Conservation (phyloP, 2,329 filamentous ascomycete genomes). For the Akanthomyces muscarius region DNA sequence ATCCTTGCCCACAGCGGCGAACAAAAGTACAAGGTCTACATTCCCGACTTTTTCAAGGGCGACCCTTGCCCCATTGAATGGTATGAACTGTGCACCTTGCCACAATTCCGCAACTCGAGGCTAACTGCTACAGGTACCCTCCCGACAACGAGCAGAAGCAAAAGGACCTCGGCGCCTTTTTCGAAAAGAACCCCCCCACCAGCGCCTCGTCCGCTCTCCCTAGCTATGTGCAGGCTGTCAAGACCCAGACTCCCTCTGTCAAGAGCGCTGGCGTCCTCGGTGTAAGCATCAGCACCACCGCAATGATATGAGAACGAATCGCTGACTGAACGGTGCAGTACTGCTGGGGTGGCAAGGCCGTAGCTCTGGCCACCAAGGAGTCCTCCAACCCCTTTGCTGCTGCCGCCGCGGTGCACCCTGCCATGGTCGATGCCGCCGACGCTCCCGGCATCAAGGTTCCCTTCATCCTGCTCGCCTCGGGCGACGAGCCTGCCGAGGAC, state of each 20-base stretch:
- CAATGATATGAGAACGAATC: not conserved
- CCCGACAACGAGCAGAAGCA: slow-evolving; percentile 62
- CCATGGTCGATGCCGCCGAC: slow-evolving; percentile 61
- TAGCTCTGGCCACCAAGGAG: slow-evolving; percentile 46
- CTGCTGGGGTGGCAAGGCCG: slow-evolving; percentile 71
- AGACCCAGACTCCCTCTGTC: slow-evolving; percentile 50
- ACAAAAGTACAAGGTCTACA: slow-evolving; percentile 77
- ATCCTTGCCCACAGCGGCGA: slow-evolving; percentile 54
- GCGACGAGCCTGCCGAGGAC: slow-evolving; percentile 55
- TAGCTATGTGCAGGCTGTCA: slow-evolving; percentile 50
- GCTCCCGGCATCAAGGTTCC: slow-evolving; percentile 58
- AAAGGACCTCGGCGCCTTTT: slow-evolving; percentile 54
- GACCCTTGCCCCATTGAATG: slow-evolving; percentile 55
- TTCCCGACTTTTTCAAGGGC: slow-evolving; percentile 88
- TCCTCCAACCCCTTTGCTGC: slow-evolving; percentile 52
- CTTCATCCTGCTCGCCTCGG: slow-evolving; percentile 59
- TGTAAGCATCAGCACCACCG: slow-evolving; percentile 35
- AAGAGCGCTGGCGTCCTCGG: slow-evolving; percentile 59
- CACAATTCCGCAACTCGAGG: not conserved
- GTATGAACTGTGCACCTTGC: slow-evolving; percentile 26
- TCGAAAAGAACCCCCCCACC: slow-evolving; percentile 47
- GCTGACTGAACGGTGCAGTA: slow-evolving; percentile 34
- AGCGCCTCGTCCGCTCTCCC: slow-evolving; percentile 48
- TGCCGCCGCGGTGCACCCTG: slow-evolving; percentile 53
- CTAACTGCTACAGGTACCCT: slow-evolving; percentile 47